Evolutionary conservation across 2,329 filamentous ascomycete species (phyloP).

Genomic region (Trichophyton mentagrophytes): DNA sequence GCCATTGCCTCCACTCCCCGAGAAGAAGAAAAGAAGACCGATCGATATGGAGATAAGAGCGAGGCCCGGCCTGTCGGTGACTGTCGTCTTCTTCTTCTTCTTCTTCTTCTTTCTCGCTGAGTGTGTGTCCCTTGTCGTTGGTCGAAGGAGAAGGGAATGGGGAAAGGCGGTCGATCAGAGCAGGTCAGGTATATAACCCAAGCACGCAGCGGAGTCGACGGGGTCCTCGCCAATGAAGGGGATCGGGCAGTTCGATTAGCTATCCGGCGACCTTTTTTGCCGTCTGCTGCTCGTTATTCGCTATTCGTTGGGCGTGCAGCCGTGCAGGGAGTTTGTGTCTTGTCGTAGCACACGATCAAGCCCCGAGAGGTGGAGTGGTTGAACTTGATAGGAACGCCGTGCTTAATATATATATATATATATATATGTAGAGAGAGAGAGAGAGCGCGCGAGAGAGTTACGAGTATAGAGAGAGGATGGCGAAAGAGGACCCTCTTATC

Average conservation of each 20-base stretch:
- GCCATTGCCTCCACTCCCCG: constrained; percentile 1
- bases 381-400: background rate
- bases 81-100: background rate
- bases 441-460: no score
- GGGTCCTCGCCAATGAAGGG: background rate
- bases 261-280: background rate
- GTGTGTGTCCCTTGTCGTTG: background rate
- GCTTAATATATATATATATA: background rate
- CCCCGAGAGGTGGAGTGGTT: background rate
- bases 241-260: background rate
- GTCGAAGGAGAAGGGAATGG: background rate
- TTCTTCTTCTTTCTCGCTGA: background rate
- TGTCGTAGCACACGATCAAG: constrained; percentile 1
- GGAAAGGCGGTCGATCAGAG: background rate
- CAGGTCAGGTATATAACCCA: background rate
- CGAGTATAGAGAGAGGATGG: background rate
- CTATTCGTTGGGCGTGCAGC: constrained; percentile 3
- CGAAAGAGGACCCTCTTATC: background rate
- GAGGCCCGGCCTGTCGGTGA: no score
- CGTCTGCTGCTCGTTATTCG: background rate
- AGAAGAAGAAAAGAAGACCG: background rate
- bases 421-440: background rate
- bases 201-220: background rate
- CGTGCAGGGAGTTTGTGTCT: background rate
- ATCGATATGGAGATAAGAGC: background rate